Conservation (phyloP, 2,329 filamentous ascomycete genomes). For the Fusarium graminum region DNA sequence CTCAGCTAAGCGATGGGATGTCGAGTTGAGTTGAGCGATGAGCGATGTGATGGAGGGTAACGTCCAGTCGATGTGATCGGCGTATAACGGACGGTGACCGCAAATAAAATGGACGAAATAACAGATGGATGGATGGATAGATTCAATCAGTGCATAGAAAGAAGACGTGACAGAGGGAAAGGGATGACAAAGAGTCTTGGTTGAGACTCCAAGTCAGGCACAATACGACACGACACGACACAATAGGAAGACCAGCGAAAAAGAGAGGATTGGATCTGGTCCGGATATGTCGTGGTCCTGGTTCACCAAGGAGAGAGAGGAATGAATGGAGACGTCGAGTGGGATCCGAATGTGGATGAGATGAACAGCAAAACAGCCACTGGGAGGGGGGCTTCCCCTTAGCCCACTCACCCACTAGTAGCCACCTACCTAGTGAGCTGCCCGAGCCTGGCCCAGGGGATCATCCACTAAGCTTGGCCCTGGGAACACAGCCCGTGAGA, state of each 20-base stretch:
- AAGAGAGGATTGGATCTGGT: conserved; percentile 39
- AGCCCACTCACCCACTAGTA: not conserved
- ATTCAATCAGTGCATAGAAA: conserved; percentile 20
- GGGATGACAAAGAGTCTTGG: conserved; percentile 19
- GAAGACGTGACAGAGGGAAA: conserved; percentile 22
- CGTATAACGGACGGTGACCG: conserved; percentile 27
- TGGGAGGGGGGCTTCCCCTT: conserved; percentile 25
- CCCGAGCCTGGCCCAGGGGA: conserved; percentile 22
- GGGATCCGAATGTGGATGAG: conserved; percentile 46
- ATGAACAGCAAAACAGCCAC: conserved; percentile 42
- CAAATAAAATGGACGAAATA: conserved; percentile 19
- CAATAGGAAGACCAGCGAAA: conserved; percentile 33
- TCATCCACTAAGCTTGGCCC: conserved; percentile 39
- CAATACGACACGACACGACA: conserved; percentile 7
- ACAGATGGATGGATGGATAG: conserved; percentile 20
- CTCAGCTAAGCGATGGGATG: conserved; percentile 22
- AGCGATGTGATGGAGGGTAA: conserved; percentile 28
- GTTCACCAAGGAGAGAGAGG: conserved; percentile 42
- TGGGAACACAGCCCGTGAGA: conserved; percentile 27
- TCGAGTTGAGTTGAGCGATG: conserved; percentile 4
- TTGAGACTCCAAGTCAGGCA: conserved; percentile 10
- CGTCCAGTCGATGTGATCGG: conserved; percentile 32
- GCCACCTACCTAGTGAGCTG: not conserved
- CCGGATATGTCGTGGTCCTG: conserved; percentile 42
- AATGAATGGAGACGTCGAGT: conserved; percentile 44